These are phyloP conservation scores for Spinellus fusiger DNA, from an alignment of 192 early-diverging fungal genomes.

Conservation along the genomic window DNA sequence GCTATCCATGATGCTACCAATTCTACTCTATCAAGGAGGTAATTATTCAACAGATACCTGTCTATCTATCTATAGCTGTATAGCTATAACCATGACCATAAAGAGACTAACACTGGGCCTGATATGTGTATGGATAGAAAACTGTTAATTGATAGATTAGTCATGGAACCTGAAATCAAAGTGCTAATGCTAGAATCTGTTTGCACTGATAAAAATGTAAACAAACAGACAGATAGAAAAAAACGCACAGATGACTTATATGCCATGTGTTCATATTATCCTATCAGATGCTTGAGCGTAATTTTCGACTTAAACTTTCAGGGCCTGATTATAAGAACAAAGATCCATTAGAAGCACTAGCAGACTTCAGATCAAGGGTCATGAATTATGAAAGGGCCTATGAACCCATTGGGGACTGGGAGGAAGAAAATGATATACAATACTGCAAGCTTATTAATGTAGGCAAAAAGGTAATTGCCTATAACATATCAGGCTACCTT, in stretches of 20 bases:
- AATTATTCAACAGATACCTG: slow-evolving; percentile 2
- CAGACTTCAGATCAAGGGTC: slow-evolving; percentile 82
- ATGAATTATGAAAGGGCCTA: slow-evolving; percentile 94
- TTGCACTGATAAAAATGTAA: slow-evolving; percentile 65
- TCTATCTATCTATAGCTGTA: background rate
- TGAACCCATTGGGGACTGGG: slow-evolving; percentile 73
- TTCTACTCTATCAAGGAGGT: slow-evolving; percentile 78
- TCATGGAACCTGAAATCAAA: slow-evolving; percentile 56
- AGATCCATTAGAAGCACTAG: slow-evolving; percentile 68
- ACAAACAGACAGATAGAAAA: slow-evolving; percentile 1
- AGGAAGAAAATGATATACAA: slow-evolving; percentile 74
- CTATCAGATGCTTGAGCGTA: slow-evolving; percentile 60
- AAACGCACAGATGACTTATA: too few relatives aligned
- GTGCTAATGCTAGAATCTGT: slow-evolving; percentile 80
- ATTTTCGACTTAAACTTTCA: slow-evolving; percentile 84
- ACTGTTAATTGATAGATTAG: slow-evolving; percentile 54
- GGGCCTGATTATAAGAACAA: slow-evolving; percentile 91
- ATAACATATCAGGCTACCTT: slow-evolving; percentile 92
- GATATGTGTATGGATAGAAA: slow-evolving; percentile 27
- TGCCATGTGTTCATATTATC: background rate
- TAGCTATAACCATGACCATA: background rate
- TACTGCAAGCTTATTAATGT: slow-evolving; percentile 97
- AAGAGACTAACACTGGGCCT: slow-evolving; percentile 21
- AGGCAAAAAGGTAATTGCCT: slow-evolving; percentile 91
- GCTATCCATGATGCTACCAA: slow-evolving; percentile 97